Base-by-base conservation (phyloP, 179 eudicot genomes). In the Pouteria campechiana region DNA sequence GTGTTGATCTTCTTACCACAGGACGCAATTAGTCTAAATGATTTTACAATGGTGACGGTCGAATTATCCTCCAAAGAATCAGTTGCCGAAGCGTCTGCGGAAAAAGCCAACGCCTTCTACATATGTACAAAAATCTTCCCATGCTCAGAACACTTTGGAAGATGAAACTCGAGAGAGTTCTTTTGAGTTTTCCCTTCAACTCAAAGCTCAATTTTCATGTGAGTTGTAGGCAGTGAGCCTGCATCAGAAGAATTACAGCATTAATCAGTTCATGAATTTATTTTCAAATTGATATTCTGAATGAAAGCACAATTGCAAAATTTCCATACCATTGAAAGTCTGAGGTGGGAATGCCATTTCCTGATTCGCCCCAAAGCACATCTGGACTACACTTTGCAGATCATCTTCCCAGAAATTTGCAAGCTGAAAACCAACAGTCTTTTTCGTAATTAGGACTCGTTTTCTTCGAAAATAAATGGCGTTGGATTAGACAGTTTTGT, bases 361-460 rank as follows among this genome's bases (percentile, higher is more conserved):
- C 44, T 61, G 67, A 48, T 52, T 64, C 47, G 67, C 67, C 37
- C 68, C 68, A 40, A 63, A 68, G 19, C 66, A 65, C 69, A 58
- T 71, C 60, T 71, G 68, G 44, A 72, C 74, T 51, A 72, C 55
- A 44, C 71, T 81, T 17, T 81, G 78, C 28, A 81, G 81, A 64
- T 81, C 84, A 52, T 74, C 72, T 24, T 74, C 90, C 84, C 81
- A 73, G 13, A 65, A 61, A 33, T 68, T 34, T 5, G 84, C 63
- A 6, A 68, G 38, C 84, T 80, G 52, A 31, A 35, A 30, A 50
- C 7, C 10, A 36, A 17, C 24, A 24, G 34, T n/a, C n/a, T n/a
- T n/a, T n/a, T n/a, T n/a, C n/a, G n/a, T n/a, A n/a, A n/a, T n/a
- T n/a, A n/a, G n/a, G n/a, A n/a, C n/a, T n/a, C n/a, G n/a, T n/a